Percentiles rank a stretch among this genome's conserved stretches.
These are phyloP conservation scores for Tricholoma flavovirens DNA, from an alignment of 768 basidiomycete species.

Conservation along the genomic window DNA sequence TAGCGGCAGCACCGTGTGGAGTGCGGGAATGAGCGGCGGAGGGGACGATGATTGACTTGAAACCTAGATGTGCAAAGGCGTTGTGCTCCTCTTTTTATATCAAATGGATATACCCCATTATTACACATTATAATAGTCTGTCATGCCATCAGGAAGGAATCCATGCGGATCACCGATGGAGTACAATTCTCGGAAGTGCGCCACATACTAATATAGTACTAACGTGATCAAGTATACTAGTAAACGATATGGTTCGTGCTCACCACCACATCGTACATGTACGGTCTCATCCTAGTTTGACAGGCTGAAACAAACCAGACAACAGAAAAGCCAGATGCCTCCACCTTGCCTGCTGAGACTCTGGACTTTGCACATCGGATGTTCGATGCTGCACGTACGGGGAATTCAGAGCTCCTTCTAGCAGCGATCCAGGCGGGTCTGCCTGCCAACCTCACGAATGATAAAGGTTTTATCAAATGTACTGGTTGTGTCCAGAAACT, in stretches of 20 bases:
- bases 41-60: slow-evolving; percentile 34
- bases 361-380: slow-evolving; percentile 60
- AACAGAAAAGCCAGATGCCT: slow-evolving; percentile 12
- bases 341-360: slow-evolving; percentile 34
- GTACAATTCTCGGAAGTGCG: no score
- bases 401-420: slow-evolving; percentile 46
- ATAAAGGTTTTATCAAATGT: slow-evolving; percentile 42
- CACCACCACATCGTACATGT: not conserved
- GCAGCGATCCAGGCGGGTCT: slow-evolving; percentile 64
- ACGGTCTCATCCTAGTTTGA: not conserved
- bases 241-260: slow-evolving; percentile 10
- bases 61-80: not conserved
- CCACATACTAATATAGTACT: no score
- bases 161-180: not conserved
- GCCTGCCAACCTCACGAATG: slow-evolving; percentile 67
- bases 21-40: slow-evolving; percentile 71
- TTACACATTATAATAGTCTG: no score
- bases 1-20: slow-evolving; percentile 80
- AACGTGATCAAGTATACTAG: no score
- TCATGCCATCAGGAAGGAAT: not conserved
- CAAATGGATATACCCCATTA: not conserved
- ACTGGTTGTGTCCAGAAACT: not conserved
- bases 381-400: slow-evolving; percentile 68
- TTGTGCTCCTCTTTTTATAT: not conserved
- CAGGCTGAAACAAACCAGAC: slow-evolving; percentile 3